Percentiles rank a stretch among this genome's conserved stretches.
phyloP scores from a whole-genome alignment of 495 filamentous ascomycete genomes.

The Aspergillus taichungensis region DNA sequence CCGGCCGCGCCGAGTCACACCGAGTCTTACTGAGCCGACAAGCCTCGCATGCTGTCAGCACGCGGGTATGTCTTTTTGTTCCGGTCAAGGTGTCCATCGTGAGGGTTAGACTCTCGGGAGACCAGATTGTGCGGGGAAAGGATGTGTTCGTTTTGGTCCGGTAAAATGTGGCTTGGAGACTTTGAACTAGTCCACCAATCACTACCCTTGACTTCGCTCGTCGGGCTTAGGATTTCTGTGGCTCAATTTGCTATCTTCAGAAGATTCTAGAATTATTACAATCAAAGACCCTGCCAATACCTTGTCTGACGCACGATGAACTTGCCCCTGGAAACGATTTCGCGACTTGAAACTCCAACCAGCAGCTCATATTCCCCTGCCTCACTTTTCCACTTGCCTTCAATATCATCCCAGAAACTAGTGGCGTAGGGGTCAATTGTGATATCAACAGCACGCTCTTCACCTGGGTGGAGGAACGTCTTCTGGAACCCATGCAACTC shows the following conservation, averaged over 20 bases:
- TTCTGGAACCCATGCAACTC: constrained; percentile 58
- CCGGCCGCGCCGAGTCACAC: constrained; percentile 20
- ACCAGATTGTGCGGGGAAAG: too few species aligned
- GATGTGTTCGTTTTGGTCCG: too few species aligned
- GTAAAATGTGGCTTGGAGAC: too few species aligned
- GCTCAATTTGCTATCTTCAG: too few species aligned
- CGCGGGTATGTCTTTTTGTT: constrained; percentile 23
- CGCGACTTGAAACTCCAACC: constrained; percentile 41
- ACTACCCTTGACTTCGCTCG: too few species aligned
- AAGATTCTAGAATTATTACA: background rate
- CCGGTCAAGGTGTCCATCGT: constrained; percentile 8
- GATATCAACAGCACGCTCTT: constrained; percentile 53
- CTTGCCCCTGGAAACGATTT: constrained; percentile 23
- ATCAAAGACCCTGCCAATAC: constrained; percentile 22
- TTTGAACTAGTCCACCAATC: too few species aligned
- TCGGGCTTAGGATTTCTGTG: too few species aligned
- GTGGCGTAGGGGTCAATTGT: constrained; percentile 54
- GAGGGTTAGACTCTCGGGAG: background rate
- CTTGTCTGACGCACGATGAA: constrained; percentile 34
- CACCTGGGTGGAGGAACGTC: constrained; percentile 51
- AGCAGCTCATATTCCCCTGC: constrained; percentile 58
- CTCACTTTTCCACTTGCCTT: constrained; percentile 61
- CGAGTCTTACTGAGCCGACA: constrained; percentile 25
- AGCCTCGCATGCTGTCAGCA: constrained; percentile 22
- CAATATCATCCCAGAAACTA: constrained; percentile 63